A percentile compares a stretch with the other conserved stretches of the same genome.
phyloP scores from a whole-genome alignment of 352 stramenopile genomes.

The Globisporangium barbulae region DNA sequence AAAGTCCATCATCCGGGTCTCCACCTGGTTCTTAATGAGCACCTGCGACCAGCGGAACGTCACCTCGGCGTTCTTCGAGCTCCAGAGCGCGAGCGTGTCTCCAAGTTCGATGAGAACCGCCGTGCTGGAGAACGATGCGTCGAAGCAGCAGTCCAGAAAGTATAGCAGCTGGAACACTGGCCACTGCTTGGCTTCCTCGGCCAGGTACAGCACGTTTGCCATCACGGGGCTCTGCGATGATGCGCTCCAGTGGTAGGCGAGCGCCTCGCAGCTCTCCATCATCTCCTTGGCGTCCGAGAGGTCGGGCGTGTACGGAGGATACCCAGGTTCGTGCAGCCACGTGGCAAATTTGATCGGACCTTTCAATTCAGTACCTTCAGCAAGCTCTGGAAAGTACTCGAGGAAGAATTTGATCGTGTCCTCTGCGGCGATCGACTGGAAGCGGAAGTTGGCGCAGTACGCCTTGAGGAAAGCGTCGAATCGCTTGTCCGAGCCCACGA shows the following conservation, averaged over 20 bases:
- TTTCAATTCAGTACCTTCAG: constrained; percentile 51
- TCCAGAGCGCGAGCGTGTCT: constrained; percentile 49
- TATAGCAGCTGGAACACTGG: constrained; percentile 57
- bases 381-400: constrained; percentile 55
- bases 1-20: constrained; percentile 32
- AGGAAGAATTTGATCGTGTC: constrained; percentile 73
- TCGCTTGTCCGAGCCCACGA: constrained; percentile 57
- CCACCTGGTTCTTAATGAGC: constrained; percentile 60
- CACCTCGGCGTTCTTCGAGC: constrained; percentile 61
- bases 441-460: constrained; percentile 64
- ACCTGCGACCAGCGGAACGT: constrained; percentile 64
- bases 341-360: constrained; percentile 58
- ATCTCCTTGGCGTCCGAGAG: constrained; percentile 63
- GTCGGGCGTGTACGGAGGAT: constrained; percentile 53
- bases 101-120: constrained; percentile 52
- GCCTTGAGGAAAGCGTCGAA: constrained; percentile 70
- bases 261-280: constrained; percentile 63
- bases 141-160: constrained; percentile 64
- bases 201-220: constrained; percentile 59
- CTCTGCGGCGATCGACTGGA: constrained; percentile 74
- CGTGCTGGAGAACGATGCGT: constrained; percentile 34
- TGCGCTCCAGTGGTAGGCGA: constrained; percentile 60
- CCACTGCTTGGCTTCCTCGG: constrained; percentile 57
- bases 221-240: constrained; percentile 45
- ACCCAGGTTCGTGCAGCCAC: constrained; percentile 66